These are phyloP conservation scores for Xylaria sp. DNA, from an alignment of 2,329 filamentous ascomycete genomes.

Conservation along the genomic window DNA sequence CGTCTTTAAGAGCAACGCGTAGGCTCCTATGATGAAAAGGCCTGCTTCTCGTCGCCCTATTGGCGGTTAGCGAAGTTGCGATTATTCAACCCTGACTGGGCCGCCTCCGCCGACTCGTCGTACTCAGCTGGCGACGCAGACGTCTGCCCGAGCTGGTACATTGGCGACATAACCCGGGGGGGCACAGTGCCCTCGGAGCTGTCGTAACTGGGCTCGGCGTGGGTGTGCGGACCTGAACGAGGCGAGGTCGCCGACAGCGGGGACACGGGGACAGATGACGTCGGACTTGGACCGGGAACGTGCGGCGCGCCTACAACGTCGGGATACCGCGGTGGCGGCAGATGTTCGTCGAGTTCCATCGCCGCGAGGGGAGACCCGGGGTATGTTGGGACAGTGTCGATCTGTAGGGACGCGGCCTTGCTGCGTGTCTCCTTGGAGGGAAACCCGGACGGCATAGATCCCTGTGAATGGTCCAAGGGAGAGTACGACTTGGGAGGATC, in stretches of 20 bases:
- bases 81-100: not conserved
- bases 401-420: not conserved
- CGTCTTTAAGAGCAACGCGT: constrained; percentile 29
- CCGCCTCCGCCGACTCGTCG: constrained; percentile 20
- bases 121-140: constrained; percentile 25
- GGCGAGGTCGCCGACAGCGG: constrained; percentile 12
- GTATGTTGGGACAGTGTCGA: not conserved
- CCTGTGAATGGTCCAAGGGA: not conserved
- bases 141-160: constrained; percentile 26
- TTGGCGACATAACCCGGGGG: constrained; percentile 22
- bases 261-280: constrained; percentile 18
- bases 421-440: not conserved
- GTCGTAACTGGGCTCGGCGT: not conserved
- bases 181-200: not conserved
- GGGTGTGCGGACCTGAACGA: not conserved
- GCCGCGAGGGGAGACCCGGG: not conserved
- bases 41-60: constrained; percentile 20
- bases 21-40: constrained; percentile 23
- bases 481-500: not conserved
- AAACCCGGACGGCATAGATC: not conserved
- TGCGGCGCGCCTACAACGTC: constrained; percentile 1
- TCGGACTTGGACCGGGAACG: not conserved
- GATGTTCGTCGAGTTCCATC: constrained; percentile 12
- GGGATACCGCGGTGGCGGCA: constrained; percentile 24
- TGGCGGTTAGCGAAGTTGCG: not conserved